Percentiles rank a stretch among this genome's conserved stretches.
phyloP scores from a whole-genome alignment of 495 filamentous ascomycete genomes.

The Lophiostoma macrostomum region DNA sequence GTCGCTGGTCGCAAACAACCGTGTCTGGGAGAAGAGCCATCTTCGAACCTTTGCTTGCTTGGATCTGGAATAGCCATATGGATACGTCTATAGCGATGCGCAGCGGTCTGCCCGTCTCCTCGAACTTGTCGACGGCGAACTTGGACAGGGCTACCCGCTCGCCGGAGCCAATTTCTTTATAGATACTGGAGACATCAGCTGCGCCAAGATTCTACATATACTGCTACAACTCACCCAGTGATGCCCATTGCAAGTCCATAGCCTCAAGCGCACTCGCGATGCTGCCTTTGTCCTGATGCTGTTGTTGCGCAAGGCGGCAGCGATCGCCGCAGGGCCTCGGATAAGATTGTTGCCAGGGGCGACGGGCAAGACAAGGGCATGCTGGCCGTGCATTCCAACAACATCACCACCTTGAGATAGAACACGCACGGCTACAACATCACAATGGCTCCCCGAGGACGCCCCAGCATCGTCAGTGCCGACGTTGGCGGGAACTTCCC shows the following conservation, averaged over 20 bases:
- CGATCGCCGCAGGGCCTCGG: constrained; percentile 1
- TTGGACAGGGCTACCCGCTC: constrained; percentile 79
- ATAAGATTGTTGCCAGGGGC: constrained; percentile 26
- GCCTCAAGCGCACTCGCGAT: neutral
- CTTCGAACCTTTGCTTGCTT: constrained; percentile 64
- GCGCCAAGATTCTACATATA: neutral
- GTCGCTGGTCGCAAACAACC: constrained; percentile 1
- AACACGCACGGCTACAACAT: neutral
- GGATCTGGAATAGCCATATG: constrained; percentile 96
- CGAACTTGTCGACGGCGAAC: constrained; percentile 71
- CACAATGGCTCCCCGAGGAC: constrained; percentile 2
- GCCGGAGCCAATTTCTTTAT: constrained; percentile 80
- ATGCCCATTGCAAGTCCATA: constrained; percentile 39
- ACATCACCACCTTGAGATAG: neutral
- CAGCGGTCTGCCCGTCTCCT: constrained; percentile 66
- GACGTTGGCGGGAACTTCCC: constrained; percentile 23
- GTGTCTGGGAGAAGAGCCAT: neutral
- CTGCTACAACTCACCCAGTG: constrained; percentile 33
- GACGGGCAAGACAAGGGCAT: constrained; percentile 2
- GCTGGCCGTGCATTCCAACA: neutral
- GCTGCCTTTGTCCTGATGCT: neutral
- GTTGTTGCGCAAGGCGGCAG: neutral
- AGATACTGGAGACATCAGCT: constrained; percentile 58
- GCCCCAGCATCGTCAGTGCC: constrained; percentile 1
- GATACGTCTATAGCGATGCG: constrained; percentile 91